Conservation (phyloP, 163 green algal genomes). For the Scenedesmus sp. region DNA sequence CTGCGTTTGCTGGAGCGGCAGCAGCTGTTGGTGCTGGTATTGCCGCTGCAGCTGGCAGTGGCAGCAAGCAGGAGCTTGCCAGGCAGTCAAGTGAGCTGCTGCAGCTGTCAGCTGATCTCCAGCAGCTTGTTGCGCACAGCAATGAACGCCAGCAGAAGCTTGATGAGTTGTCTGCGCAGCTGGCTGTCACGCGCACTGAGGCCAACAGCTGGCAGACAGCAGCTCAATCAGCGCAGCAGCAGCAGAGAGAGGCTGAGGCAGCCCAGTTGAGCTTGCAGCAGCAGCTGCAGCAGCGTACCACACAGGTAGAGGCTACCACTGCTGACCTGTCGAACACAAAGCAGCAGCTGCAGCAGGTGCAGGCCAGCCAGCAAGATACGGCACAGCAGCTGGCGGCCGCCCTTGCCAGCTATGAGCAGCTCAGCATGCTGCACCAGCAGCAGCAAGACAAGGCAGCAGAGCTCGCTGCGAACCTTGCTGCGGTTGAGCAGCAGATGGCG, state of each 20-base stretch:
- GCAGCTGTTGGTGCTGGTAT: background rate
- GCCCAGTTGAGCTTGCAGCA: background rate
- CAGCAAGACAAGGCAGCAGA: background rate
- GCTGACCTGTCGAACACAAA: background rate
- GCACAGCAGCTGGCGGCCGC: background rate
- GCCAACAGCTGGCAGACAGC: constrained; percentile 27
- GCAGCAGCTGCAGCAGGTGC: background rate
- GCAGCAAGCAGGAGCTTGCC: constrained; percentile 1
- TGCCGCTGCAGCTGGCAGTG: constrained; percentile 4
- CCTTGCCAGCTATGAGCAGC: background rate
- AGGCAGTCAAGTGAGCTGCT: constrained; percentile 11
- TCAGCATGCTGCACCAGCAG: background rate
- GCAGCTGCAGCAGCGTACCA: background rate
- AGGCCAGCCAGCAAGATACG: background rate
- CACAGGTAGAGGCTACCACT: background rate
- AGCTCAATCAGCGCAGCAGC: background rate
- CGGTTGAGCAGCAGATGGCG: constrained; percentile 1
- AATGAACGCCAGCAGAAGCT: constrained; percentile 28
- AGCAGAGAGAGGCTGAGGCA: constrained; percentile 6
- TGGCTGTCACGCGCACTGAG: background rate
- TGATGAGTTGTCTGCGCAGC: constrained; percentile 24
- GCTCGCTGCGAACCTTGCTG: background rate
- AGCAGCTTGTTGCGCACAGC: background rate
- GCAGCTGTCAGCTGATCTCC: constrained; percentile 17
- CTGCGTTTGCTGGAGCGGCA: background rate